Percentiles rank a stretch among this genome's conserved stretches.
These are phyloP conservation scores for Schwanniomyces polymorphus DNA, from an alignment of 805 yeast genomes.

Conservation along the genomic window DNA sequence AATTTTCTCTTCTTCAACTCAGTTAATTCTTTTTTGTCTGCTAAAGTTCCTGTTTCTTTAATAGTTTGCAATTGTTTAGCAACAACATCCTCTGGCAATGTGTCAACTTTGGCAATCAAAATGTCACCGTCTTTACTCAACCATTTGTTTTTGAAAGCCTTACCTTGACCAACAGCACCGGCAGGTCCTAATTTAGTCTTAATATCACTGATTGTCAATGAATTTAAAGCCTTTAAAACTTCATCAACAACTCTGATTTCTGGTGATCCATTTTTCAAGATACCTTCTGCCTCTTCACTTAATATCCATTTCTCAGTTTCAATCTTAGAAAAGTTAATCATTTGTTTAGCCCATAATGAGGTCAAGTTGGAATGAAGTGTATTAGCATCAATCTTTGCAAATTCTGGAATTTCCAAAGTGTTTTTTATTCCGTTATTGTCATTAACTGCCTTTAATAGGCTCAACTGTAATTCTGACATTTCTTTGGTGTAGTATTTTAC, in stretches of 20 bases:
- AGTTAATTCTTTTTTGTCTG: conserved; percentile 62
- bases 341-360: conserved; percentile 80
- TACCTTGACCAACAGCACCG: conserved; percentile 93
- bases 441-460: conserved; percentile 64
- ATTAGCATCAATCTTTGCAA: conserved; percentile 66
- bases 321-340: conserved; percentile 69
- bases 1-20: conserved; percentile 96
- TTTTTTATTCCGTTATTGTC: conserved; percentile 59
- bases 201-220: conserved; percentile 79
- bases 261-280: conserved; percentile 81
- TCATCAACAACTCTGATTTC: conserved; percentile 78
- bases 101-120: conserved; percentile 60
- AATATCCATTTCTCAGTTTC: conserved; percentile 78
- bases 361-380: conserved; percentile 78
- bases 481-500: neutral
- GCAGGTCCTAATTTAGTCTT: conserved; percentile 69
- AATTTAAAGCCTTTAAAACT: conserved; percentile 72
- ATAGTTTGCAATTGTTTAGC: conserved; percentile 63
- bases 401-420: conserved; percentile 55
- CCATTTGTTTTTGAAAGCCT: conserved; percentile 98
- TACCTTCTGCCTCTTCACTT: conserved; percentile 80
- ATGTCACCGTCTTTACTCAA: conserved; percentile 82
- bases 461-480: conserved; percentile 71
- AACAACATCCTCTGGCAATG: conserved; percentile 65
- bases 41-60: conserved; percentile 52